Percentiles rank a stretch among this genome's conserved stretches.
phyloP scores from a whole-genome alignment of 1,139 yeast genomes.

The Taphrina wiesneri region DNA sequence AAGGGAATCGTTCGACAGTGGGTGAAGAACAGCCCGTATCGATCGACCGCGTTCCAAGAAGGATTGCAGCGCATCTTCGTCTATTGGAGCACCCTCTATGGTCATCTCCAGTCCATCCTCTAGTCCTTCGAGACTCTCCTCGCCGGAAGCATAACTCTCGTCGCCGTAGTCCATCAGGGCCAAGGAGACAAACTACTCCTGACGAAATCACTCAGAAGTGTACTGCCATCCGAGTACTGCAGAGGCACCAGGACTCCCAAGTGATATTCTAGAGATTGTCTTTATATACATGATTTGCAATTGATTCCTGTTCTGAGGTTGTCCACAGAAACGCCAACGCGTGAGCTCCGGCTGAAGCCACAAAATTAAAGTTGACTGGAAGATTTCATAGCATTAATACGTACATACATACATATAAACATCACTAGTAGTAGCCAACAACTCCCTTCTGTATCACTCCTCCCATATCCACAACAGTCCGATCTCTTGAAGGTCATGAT shows the following conservation, averaged over 20 bases:
- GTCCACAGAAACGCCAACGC: neutral
- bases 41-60: slow-evolving; percentile 46
- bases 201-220: neutral
- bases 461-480: no score
- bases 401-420: no score
- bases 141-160: slow-evolving; percentile 9
- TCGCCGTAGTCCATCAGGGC: slow-evolving; percentile 13
- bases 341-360: neutral
- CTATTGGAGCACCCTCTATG: slow-evolving; percentile 42
- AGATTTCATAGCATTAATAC: no score
- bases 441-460: no score
- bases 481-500: neutral
- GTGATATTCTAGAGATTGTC: no score
- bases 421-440: no score
- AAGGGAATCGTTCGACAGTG: slow-evolving; percentile 47
- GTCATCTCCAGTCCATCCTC: neutral
- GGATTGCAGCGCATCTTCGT: slow-evolving; percentile 41
- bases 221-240: no score
- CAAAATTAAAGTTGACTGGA: neutral
- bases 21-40: slow-evolving; percentile 49
- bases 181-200: neutral
- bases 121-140: neutral
- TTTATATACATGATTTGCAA: no score
- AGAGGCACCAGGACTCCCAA: no score
- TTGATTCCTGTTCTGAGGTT: neutral